Base-by-base conservation (phyloP, 2,329 filamentous ascomycete species). In the Talaromyces atroroseus region DNA sequence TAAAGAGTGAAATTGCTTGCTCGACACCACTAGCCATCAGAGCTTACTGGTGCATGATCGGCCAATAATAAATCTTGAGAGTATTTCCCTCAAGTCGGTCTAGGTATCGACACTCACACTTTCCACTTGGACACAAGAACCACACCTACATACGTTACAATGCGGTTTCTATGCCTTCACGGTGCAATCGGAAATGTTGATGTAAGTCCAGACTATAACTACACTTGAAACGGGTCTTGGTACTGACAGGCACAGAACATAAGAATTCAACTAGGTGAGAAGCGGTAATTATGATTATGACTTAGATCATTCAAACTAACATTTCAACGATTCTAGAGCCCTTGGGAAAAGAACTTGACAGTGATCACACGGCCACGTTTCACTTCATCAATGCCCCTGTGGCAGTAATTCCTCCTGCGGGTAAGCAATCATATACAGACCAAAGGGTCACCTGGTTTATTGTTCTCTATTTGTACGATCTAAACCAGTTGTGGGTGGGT, bases 131-230 rank as follows among this genome's bases (percentile, higher is more conserved):
- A 20, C 32, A 40, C 36, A 3, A 16, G 12, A 29, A 29, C 8
- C 26, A 8, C 29, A 16, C 18, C 2, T 18, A 12, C 23, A 29
- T 14, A 14, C 32, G 46, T 18, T 51, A 61, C 11, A 40, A 67
- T 68, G 66, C 59, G 62, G 23, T 66, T 66, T 49, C 29, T 67
- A 18, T 67, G 66, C 49, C 61, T 67, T 36, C 66, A 67, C 46
- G 66, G 66, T 47, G 63, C 64, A 44, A 66, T 66, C 60, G 64
- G 63, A 55, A 68, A 66, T 45, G 53, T 63, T 14, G 59, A 68
- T 46, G 66, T 68, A 51, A 14, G 65, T 61, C 20, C 20, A n/a
- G 16, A 10, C 26, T 6, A 23, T 21, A 38, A 21, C 16, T 11
- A 8, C 7, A 5, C 10, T n/a, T 18, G 10, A 2, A 18, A 51